A percentile compares a stretch with the other conserved stretches of the same genome.
Conservation (phyloP, 192 early-diverging fungal species). For the Umbelopsis sp. region DNA sequence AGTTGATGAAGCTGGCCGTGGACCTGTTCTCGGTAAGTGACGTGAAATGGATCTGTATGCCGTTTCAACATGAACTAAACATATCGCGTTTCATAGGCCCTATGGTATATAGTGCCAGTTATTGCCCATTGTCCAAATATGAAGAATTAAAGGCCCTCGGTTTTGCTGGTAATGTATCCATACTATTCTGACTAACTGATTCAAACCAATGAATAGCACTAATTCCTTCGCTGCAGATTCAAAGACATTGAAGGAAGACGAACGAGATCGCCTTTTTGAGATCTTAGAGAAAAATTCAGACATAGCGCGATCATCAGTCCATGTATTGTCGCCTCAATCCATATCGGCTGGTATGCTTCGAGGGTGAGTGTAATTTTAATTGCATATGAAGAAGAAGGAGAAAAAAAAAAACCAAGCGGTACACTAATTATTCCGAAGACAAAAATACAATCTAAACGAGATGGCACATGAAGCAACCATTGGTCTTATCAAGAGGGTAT, state of each 20-base stretch:
- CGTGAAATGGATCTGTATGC: no score
- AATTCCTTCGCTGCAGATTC: constrained; percentile 67
- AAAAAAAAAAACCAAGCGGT: neutral
- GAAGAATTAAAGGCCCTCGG: constrained; percentile 70
- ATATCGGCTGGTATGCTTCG: constrained; percentile 92
- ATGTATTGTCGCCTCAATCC: constrained; percentile 84
- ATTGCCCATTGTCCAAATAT: constrained; percentile 66
- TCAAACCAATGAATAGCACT: neutral
- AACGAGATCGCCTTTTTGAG: constrained; percentile 72
- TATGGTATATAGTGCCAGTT: constrained; percentile 97
- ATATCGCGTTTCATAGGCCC: constrained; percentile 55
- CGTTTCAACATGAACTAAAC: no score
- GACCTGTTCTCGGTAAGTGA: constrained; percentile 81
- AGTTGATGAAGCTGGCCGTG: constrained; percentile 97
- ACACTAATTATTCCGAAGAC: constrained; percentile 33
- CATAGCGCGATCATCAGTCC: constrained; percentile 83
- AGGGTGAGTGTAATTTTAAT: constrained; percentile 43
- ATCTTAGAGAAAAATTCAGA: constrained; percentile 57
- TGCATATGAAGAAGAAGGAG: no score
- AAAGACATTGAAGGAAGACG: constrained; percentile 83
- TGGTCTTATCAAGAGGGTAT: constrained; percentile 66
- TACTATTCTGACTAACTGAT: neutral
- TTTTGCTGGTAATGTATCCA: constrained; percentile 68
- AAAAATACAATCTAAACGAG: constrained; percentile 90
- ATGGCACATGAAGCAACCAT: constrained; percentile 96